Evolutionary conservation across 805 yeast genomes (phyloP).

Genomic region (Ogataea nitratoaversa): DNA sequence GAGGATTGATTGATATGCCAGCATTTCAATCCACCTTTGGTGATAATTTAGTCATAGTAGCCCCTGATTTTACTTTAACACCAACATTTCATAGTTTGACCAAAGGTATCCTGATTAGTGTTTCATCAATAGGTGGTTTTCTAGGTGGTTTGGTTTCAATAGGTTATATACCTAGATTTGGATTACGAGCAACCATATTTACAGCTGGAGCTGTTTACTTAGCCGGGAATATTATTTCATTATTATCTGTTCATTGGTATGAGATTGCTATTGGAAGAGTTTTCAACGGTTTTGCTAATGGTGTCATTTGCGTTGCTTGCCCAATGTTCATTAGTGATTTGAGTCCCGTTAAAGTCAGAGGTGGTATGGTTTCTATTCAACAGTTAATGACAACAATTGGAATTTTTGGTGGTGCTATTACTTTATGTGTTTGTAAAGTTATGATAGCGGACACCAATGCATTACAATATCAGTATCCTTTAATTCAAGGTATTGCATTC

Average conservation of each 20-base stretch:
- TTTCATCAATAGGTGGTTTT: constrained; percentile 29
- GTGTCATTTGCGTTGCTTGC: constrained; percentile 29
- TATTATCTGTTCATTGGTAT: constrained; percentile 20
- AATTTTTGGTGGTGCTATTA: constrained; percentile 28
- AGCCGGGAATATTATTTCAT: constrained; percentile 17
- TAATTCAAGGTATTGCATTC: constrained; percentile 22
- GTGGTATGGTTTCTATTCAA: constrained; percentile 28
- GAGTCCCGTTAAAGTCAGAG: constrained; percentile 28
- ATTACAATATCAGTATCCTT: constrained; percentile 23
- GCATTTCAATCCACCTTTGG: constrained; percentile 24
- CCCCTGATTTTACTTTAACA: neutral
- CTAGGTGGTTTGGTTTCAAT: constrained; percentile 29
- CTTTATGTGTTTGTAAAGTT: constrained; percentile 16
- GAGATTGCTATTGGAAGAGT: constrained; percentile 26
- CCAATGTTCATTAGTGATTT: constrained; percentile 36
- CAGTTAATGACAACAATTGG: constrained; percentile 34
- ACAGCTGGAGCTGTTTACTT: constrained; percentile 19
- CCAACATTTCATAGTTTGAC: constrained; percentile 18
- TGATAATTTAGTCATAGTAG: constrained; percentile 7
- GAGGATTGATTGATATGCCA: constrained; percentile 31
- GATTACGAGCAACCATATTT: constrained; percentile 23
- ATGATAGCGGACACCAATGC: constrained; percentile 3
- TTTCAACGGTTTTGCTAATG: constrained; percentile 29
- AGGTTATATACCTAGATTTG: constrained; percentile 21
- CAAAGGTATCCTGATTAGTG: constrained; percentile 29